A percentile compares a stretch with the other conserved stretches of the same genome.
Conservation (phyloP, 2,329 filamentous ascomycete species). For the Ophiocordyceps unilateralis region DNA sequence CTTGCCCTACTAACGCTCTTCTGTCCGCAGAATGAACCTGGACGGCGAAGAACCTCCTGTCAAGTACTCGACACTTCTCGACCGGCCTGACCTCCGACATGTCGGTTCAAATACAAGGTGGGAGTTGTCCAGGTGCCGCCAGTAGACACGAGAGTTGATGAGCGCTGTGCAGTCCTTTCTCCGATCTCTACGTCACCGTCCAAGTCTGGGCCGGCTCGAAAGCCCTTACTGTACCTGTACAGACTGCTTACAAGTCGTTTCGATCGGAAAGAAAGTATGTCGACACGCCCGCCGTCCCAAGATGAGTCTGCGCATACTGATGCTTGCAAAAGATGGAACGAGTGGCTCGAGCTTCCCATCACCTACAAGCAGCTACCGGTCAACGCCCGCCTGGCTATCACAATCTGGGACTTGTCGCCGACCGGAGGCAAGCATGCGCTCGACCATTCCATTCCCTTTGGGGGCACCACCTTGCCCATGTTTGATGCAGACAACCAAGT, state of each 20-base stretch:
- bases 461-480: slow-evolving; percentile 79
- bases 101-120: slow-evolving; percentile 72
- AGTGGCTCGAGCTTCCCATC: slow-evolving; percentile 84
- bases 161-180: slow-evolving; percentile 40
- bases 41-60: slow-evolving; percentile 25
- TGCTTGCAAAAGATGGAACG: slow-evolving; percentile 54
- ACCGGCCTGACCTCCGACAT: slow-evolving; percentile 65
- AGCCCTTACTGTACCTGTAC: slow-evolving; percentile 75
- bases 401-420: slow-evolving; percentile 85
- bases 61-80: slow-evolving; percentile 51
- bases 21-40: slow-evolving; percentile 24
- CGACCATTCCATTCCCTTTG: slow-evolving; percentile 76
- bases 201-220: slow-evolving; percentile 96
- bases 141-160: background rate
- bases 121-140: background rate
- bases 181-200: slow-evolving; percentile 81
- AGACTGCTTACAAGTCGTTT: slow-evolving; percentile 87
- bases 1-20: background rate
- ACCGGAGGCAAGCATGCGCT: slow-evolving; percentile 51
- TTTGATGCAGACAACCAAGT: slow-evolving; percentile 87
- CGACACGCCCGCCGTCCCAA: background rate
- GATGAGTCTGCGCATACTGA: background rate
- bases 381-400: slow-evolving; percentile 76
- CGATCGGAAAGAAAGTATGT: slow-evolving; percentile 48
- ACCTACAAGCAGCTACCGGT: slow-evolving; percentile 67